These are phyloP conservation scores for Chaetothyriales sp. DNA, from an alignment of 2,329 filamentous ascomycete species.

Conservation along the genomic window DNA sequence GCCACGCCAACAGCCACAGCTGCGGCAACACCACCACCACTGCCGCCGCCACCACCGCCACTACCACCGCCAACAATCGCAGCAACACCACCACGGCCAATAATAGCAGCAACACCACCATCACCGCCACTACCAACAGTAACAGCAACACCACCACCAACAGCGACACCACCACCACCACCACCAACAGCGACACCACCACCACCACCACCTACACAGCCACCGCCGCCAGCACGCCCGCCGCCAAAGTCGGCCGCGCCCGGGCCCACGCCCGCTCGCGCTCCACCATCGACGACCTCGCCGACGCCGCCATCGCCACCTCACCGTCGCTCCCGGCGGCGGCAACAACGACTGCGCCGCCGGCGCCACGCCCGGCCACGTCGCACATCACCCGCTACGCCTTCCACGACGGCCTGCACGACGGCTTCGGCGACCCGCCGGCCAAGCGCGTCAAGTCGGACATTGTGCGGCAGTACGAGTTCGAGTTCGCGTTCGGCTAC, in stretches of 20 bases:
- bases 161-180: background rate
- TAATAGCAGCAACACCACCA: background rate
- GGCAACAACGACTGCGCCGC: slow-evolving; percentile 10
- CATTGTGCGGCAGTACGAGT: slow-evolving; percentile 32
- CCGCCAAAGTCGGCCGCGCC: background rate
- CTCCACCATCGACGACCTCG: slow-evolving; percentile 36
- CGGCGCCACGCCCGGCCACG: slow-evolving; percentile 20
- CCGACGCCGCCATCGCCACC: slow-evolving; percentile 37
- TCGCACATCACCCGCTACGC: slow-evolving; percentile 20
- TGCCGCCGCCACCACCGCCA: no score
- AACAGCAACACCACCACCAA: background rate
- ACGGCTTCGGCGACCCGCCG: slow-evolving; percentile 34
- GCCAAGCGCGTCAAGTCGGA: slow-evolving; percentile 50
- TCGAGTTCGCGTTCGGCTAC: slow-evolving; percentile 17
- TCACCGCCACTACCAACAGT: background rate
- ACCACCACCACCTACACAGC: background rate
- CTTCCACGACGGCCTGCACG: slow-evolving; percentile 22
- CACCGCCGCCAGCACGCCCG: background rate
- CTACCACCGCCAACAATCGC: no score
- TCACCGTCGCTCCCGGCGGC: slow-evolving; percentile 29
- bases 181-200: background rate
- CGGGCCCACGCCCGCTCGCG: slow-evolving; percentile 30
- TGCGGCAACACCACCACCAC: background rate
- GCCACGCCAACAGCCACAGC: background rate
- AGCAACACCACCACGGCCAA: no score